These are phyloP conservation scores for Spiraea crenata DNA, from an alignment of 331 rosid genomes.

Conservation along the genomic window DNA sequence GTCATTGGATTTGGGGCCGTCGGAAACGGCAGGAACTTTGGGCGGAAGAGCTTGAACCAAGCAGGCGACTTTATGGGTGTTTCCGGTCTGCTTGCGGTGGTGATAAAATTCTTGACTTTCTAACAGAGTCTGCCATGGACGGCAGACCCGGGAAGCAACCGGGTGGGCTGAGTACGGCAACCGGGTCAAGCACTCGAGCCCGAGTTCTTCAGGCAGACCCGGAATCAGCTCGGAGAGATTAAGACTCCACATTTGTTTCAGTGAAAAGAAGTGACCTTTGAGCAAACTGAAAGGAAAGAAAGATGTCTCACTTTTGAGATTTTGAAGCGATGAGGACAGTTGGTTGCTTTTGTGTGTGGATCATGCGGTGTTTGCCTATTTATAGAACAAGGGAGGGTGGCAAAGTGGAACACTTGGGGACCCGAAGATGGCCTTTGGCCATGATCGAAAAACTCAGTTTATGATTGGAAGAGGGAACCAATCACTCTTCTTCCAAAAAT, in stretches of 20 bases:
- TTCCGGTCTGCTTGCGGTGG: conserved; percentile 48
- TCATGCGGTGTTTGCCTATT: not conserved
- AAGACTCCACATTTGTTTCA: not conserved
- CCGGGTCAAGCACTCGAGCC: conserved; percentile 70
- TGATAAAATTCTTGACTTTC: conserved; percentile 46
- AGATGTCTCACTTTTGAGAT: not conserved
- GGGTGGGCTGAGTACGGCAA: conserved; percentile 51
- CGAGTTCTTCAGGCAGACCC: conserved; percentile 63
- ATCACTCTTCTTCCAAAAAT: not conserved
- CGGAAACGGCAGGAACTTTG: not conserved
- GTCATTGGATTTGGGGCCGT: conserved; percentile 20
- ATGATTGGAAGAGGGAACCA: not conserved
- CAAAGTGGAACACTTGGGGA: no score
- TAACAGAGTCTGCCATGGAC: conserved; percentile 59
- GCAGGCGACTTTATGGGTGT: conserved; percentile 50
- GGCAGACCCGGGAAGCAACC: conserved; percentile 56
- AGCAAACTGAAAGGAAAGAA: not conserved
- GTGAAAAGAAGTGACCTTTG: not conserved
- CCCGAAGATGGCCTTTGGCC: no score
- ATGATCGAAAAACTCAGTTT: not conserved
- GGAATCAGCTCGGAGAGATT: conserved; percentile 42
- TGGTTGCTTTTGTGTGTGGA: not conserved
- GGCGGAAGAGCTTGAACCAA: conserved; percentile 53
- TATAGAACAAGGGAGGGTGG: not conserved
- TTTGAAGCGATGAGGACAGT: no score